Base-by-base conservation (phyloP, 768 basidiomycete species). In the Auriscalpium microsporum region DNA sequence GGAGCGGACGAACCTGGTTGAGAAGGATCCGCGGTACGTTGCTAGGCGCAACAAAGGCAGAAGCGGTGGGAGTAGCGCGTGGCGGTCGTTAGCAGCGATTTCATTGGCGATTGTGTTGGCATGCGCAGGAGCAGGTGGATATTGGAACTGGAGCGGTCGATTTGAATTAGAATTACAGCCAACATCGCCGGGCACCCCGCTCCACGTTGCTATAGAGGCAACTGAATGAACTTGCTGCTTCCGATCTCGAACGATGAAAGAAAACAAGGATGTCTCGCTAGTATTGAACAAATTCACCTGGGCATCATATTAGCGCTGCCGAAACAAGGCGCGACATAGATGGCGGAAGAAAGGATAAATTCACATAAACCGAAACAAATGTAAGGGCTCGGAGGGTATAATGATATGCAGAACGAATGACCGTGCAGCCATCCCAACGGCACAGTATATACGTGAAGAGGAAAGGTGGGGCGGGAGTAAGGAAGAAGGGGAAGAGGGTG, bases 1-100 rank as follows among this genome's bases (percentile, higher is more conserved):
- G 1, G 60, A 52, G 44, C 58, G 55, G 21, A 53, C 60, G 36
- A 59, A 59, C 35, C 37, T 61, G 13, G 59, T 50, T 2, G 59
- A 56, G 33, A n/a, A 17, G 2, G 17, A 33, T 13, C 4, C 38
- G 28, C 19, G 23, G 35, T 9, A 33, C 13, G 33, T n/a, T 19
- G 34, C 44, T 8, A 28, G 14, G n/a, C n/a, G 4, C 19, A 10
- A 8, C 17, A 7, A 37, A 17, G 34, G 9, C 28, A 10, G 4
- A 14, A 40, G 8, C 44, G 13, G 8, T 21, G 21, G 21, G 21
- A 3, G 21, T 23, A 37, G n/a, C 10, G 19, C 13, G 6, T 50
- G 57, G 57, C 49, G 50, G 14, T 55, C 53, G 59, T 50, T 53
- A 21, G 53, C 44, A 56, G 59, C 53, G 34, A 53, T 50, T 2